Percentiles rank a stretch among this genome's conserved stretches.
Evolutionary conservation across 768 basidiomycete genomes (phyloP).

Genomic region (Kwoniella newhampshirensis): DNA sequence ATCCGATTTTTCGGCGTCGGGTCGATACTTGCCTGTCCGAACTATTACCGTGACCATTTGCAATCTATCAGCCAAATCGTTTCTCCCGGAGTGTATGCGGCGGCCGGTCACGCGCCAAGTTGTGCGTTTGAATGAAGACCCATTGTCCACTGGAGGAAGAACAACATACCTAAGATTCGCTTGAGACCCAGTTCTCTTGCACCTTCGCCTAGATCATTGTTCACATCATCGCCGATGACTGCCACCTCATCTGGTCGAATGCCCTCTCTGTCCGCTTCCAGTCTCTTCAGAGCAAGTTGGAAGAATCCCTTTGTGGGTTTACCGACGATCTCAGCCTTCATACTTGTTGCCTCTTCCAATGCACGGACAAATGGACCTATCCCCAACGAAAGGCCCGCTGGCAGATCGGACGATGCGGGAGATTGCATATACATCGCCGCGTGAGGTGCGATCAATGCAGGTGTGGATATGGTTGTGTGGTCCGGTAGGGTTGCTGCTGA

Average conservation of each 20-base stretch:
- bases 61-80: slow-evolving; percentile 12
- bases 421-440: slow-evolving; percentile 58
- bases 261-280: slow-evolving; percentile 38
- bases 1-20: slow-evolving; percentile 60
- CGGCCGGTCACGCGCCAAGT: too few relatives aligned
- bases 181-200: slow-evolving; percentile 64
- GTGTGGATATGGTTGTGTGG: slow-evolving; percentile 24
- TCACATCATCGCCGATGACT: slow-evolving; percentile 68
- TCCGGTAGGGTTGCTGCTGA: not conserved
- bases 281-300: slow-evolving; percentile 60
- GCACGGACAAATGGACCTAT: slow-evolving; percentile 70
- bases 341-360: slow-evolving; percentile 61
- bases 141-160: too few relatives aligned
- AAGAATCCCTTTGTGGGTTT: slow-evolving; percentile 67
- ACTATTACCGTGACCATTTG: too few relatives aligned
- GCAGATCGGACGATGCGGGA: slow-evolving; percentile 52
- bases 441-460: slow-evolving; percentile 63
- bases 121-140: too few relatives aligned
- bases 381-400: slow-evolving; percentile 63
- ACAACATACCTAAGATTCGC: slow-evolving; percentile 63
- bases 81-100: too few relatives aligned
- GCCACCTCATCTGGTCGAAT: slow-evolving; percentile 54
- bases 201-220: slow-evolving; percentile 66
- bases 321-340: slow-evolving; percentile 62
- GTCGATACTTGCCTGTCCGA: slow-evolving; percentile 68